phyloP scores from a whole-genome alignment of 306 rosid genomes.

The Lathyrus aphaca region DNA sequence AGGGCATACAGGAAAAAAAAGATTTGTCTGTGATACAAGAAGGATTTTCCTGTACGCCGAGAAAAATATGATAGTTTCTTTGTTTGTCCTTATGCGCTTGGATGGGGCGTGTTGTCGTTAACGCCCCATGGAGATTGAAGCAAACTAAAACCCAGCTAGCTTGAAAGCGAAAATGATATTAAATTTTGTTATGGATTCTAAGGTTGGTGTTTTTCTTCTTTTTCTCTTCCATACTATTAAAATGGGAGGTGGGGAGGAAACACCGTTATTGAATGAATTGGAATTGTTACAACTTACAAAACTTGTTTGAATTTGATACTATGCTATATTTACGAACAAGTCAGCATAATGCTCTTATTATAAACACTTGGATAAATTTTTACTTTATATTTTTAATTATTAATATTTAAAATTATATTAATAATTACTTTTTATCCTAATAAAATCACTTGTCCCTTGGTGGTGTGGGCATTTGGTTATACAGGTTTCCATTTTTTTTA shows the following conservation, averaged over 20 bases:
- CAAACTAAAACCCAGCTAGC: constrained; percentile 20
- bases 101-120: constrained; percentile 4
- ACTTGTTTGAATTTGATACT: constrained; percentile 21
- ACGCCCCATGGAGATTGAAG: constrained; percentile 27
- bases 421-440: too few relatives aligned
- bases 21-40: neutral
- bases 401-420: too few relatives aligned
- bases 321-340: too few relatives aligned
- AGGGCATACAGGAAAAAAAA: constrained; percentile 53
- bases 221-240: neutral
- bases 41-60: constrained; percentile 48
- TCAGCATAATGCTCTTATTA: too few relatives aligned
- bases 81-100: neutral
- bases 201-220: constrained; percentile 14
- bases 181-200: constrained; percentile 16
- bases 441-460: too few relatives aligned
- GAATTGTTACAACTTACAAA: constrained; percentile 25
- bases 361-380: too few relatives aligned
- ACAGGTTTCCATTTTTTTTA: too few relatives aligned
- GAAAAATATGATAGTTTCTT: constrained; percentile 14
- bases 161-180: too few relatives aligned
- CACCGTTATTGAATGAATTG: constrained; percentile 40
- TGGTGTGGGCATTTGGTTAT: too few relatives aligned
- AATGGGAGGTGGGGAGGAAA: constrained; percentile 44
- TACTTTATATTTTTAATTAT: too few relatives aligned